phyloP scores from a whole-genome alignment of 1,284 basidiomycete genomes.

The Somion occarium region DNA sequence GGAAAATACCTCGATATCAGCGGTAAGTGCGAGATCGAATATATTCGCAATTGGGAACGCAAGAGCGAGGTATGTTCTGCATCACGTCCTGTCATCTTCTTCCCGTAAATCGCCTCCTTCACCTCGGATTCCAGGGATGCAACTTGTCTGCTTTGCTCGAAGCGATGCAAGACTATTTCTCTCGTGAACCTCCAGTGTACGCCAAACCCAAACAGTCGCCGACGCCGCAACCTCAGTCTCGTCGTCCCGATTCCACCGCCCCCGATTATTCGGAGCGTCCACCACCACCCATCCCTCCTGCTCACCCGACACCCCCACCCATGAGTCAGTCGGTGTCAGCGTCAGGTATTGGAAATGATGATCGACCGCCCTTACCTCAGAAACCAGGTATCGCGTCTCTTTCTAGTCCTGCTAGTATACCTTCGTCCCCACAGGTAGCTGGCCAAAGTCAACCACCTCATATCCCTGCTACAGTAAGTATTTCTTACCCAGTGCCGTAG shows the following conservation, averaged over 20 bases:
- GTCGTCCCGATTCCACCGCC: slow-evolving; percentile 15
- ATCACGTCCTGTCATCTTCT: slow-evolving; percentile 11
- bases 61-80: slow-evolving; percentile 75
- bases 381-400: slow-evolving; percentile 34
- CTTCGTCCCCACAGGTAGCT: slow-evolving; percentile 2
- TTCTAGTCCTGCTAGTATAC: slow-evolving; percentile 9
- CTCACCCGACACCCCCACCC: slow-evolving; percentile 17
- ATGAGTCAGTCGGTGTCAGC: slow-evolving; percentile 18
- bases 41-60: slow-evolving; percentile 72
- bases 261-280: slow-evolving; percentile 24
- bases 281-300: slow-evolving; percentile 27
- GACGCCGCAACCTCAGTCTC: slow-evolving; percentile 16
- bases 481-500: no score
- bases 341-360: slow-evolving; percentile 16
- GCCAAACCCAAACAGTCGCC: slow-evolving; percentile 59
- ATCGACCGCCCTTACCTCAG: slow-evolving; percentile 42
- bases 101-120: slow-evolving; percentile 14
- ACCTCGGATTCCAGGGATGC: slow-evolving; percentile 49
- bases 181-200: slow-evolving; percentile 84
- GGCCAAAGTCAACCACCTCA: slow-evolving; percentile 10
- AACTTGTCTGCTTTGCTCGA: slow-evolving; percentile 63
- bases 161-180: slow-evolving; percentile 79
- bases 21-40: slow-evolving; percentile 69
- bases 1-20: slow-evolving; percentile 79
- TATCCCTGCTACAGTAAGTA: slow-evolving; percentile 15